Base-by-base conservation (phyloP, 768 basidiomycete genomes). In the Tephrocybe sp. region DNA sequence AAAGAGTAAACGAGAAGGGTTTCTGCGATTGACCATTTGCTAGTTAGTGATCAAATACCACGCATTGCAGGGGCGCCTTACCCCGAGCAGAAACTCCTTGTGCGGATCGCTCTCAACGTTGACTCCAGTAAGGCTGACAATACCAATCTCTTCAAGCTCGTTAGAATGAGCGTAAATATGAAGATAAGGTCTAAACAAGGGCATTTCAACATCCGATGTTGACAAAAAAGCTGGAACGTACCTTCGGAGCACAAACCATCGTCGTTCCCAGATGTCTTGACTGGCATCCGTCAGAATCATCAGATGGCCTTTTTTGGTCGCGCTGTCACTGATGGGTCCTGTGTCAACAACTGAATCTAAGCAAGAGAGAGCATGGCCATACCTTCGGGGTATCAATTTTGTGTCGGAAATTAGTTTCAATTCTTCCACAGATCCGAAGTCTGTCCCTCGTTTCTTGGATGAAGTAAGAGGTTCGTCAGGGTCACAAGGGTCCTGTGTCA, bases 191-290 rank as follows among this genome's bases (percentile, higher is more conserved):
- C 96, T 95, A 55, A 20, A 45, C 0, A 42, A 45, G 14, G 30
- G 45, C 11, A 30, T 4, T 35, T 40, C n/a, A 58, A 22, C 17
- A 16, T 22, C 23, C 38, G 13, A 11, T 31, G 13, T 45, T 31
- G n/a, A 12, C 10, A 6, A 10, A 11, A 13, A 9, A 13, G 30
- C 14, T n/a, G 12, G 19, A 40, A 35, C 60, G 54, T 59, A 93
- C 94, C 93, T 82, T 65, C 84, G 81, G 9, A 98, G 75, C 13
- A 94, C 89, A 65, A 94, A 93, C 85, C 89, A 94, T 49, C 85
- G 74, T 62, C 78, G 82, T 60, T 83, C 81, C 97, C 97, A 99
- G 26, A 72, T 66, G 61, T 92, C 83, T 60, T 82, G 83, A 38
- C 79, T 81, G 10, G 94, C 90, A 64, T 98, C 86, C 22, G 77